phyloP scores from a whole-genome alignment of 1,139 yeast species.

The Taiozyma sp. region DNA sequence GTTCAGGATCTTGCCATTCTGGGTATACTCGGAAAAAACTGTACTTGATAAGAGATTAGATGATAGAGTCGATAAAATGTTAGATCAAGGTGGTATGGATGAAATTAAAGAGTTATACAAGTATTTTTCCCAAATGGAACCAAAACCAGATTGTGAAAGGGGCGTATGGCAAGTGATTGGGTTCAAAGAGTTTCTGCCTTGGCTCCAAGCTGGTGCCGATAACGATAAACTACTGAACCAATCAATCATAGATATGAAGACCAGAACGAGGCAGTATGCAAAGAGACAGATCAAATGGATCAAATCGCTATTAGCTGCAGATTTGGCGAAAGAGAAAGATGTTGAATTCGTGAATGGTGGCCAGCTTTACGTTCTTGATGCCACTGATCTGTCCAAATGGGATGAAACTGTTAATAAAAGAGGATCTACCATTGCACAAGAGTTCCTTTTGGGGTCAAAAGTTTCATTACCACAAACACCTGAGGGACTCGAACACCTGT shows the following conservation, averaged over 20 bases:
- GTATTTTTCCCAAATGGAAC: conserved; percentile 30
- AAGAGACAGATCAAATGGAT: conserved; percentile 94
- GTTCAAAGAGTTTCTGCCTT: conserved; percentile 87
- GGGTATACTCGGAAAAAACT: conserved; percentile 76
- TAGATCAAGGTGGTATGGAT: conserved; percentile 57
- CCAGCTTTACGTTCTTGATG: conserved; percentile 63
- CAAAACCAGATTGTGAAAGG: conserved; percentile 49
- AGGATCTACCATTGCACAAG: conserved; percentile 48
- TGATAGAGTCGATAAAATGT: conserved; percentile 78
- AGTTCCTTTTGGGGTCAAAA: conserved; percentile 31
- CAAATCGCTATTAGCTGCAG: conserved; percentile 61
- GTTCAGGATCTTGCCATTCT: conserved; percentile 67
- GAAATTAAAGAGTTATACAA: conserved; percentile 62
- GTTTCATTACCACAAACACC: conserved; percentile 39
- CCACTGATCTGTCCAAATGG: conserved; percentile 70
- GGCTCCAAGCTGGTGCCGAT: conserved; percentile 39
- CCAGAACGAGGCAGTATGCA: conserved; percentile 82
- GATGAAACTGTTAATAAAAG: conserved; percentile 44
- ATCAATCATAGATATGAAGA: conserved; percentile 75
- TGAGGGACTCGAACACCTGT: conserved; percentile 31
- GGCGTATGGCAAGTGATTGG: conserved; percentile 98
- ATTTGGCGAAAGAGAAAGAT: conserved; percentile 47
- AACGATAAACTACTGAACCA: conserved; percentile 30
- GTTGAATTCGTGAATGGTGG: conserved; percentile 55
- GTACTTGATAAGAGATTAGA: conserved; percentile 64